Base-by-base conservation (phyloP, 2,329 filamentous ascomycete species). In the Fusarium armeniacum region DNA sequence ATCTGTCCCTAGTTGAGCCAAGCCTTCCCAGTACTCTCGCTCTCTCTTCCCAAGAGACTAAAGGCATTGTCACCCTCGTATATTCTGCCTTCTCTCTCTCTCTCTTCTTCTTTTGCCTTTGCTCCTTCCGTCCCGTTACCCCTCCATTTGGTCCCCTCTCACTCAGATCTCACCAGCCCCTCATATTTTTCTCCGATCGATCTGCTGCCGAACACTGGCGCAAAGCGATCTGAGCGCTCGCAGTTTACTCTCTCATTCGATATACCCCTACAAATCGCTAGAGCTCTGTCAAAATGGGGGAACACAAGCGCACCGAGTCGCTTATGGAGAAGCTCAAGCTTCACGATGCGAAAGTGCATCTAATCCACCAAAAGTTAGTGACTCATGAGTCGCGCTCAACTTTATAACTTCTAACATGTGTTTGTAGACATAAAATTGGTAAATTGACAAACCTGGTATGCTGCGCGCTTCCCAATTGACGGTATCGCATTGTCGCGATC, bases 361-460 rank as follows among this genome's bases (percentile, higher is more conserved):
- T 90, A 35, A 83, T 83, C 54, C 85, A 90, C 73, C 85, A 87
- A 74, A 90, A 90, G 87, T 89, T 74, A 45, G 62, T 62, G 40
- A 77, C 24, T 64, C 33, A 45, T 49, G 32, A 49, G n/a, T 33
- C 10, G 36, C 35, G 41, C 22, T 32, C 20, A 38, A 16, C 20
- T 57, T 36, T 44, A 24, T 24, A 3, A 12, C 44, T 11, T 28
- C 65, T 67, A 16, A 70, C 47, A 24, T 51, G 7, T 3, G 35
- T 16, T 20, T 30, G 7, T 58, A 82, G 81, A 57, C 77, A 90
- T 69, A 83, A 89, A 62, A 83, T 90, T 72, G 89, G 89, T 55
- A 91, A 91, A 76, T 79, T 90, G 51, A 86, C 80, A 41, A 91
- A 91, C 71, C 71, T 91, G 71, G 87, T 89, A 81, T 65, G 83